phyloP scores from a whole-genome alignment of 768 basidiomycete species.

The Phylloporus rhodoxanthus region DNA sequence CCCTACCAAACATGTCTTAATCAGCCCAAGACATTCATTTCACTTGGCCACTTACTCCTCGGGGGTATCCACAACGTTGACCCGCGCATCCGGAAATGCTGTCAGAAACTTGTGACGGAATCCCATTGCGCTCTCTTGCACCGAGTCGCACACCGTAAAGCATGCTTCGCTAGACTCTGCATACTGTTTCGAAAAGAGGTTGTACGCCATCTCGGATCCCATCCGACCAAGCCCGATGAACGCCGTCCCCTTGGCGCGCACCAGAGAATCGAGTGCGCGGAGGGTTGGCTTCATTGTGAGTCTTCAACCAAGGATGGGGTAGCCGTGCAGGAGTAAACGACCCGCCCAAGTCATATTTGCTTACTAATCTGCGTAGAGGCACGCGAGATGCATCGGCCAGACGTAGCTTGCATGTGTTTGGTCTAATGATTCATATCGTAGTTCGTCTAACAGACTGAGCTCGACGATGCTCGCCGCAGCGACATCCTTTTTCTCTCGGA shows the following conservation, averaged over 20 bases:
- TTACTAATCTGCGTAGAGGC: no score
- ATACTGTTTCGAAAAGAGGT: conserved; percentile 73
- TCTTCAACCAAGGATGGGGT: not conserved
- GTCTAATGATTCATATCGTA: not conserved
- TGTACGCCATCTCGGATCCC: conserved; percentile 83
- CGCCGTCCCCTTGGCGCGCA: conserved; percentile 50
- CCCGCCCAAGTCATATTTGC: no score
- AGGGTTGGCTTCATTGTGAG: conserved; percentile 47
- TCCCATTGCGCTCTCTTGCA: conserved; percentile 48
- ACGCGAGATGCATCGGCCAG: no score
- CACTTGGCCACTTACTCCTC: conserved; percentile 53
- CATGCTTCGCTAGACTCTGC: conserved; percentile 45
- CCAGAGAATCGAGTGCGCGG: conserved; percentile 32
- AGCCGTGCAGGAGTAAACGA: no score
- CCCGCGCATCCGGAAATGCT: conserved; percentile 53
- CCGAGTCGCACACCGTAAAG: conserved; percentile 77
- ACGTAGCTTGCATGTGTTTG: no score
- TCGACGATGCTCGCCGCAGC: conserved; percentile 72
- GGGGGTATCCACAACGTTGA: conserved; percentile 58
- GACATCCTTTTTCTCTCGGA: conserved; percentile 75
- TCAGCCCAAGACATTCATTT: conserved; percentile 4
- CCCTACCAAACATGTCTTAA: conserved; percentile 37
- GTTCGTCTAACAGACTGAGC: no score
- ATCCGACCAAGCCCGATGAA: conserved; percentile 88
- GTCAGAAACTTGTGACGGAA: conserved; percentile 54